Evolutionary conservation across 805 yeast genomes (phyloP).

Genomic region (Geotrichum ghanense): DNA sequence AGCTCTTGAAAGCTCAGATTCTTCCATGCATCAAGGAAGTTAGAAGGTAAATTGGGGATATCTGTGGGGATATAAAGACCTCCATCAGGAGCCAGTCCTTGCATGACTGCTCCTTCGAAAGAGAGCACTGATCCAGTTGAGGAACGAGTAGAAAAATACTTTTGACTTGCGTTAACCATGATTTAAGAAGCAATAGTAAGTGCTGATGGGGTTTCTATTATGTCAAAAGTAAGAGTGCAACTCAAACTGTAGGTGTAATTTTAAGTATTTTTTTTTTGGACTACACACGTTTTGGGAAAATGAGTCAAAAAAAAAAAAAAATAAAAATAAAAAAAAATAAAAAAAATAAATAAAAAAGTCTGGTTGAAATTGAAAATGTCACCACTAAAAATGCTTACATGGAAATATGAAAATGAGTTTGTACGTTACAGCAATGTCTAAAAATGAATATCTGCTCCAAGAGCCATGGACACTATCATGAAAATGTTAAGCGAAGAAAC

Average conservation of each 20-base stretch:
- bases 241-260: no score
- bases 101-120: conserved; percentile 31
- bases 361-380: no score
- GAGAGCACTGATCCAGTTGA: conserved; percentile 21
- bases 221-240: no score
- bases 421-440: no score
- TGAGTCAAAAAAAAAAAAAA: not conserved
- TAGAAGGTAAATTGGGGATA: conserved; percentile 56
- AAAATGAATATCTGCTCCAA: conserved; percentile 43
- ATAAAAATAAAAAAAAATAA: not conserved
- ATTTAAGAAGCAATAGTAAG: no score
- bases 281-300: not conserved
- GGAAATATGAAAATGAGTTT: no score
- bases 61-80: conserved; percentile 84
- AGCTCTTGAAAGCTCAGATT: conserved; percentile 70
- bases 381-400: no score
- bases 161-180: conserved; percentile 8
- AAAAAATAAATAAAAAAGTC: conserved; percentile 1
- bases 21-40: conserved; percentile 56
- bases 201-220: no score
- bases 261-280: no score
- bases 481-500: conserved; percentile 64
- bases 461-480: conserved; percentile 41
- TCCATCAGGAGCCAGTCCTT: conserved; percentile 93
- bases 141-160: conserved; percentile 31